phyloP scores from a whole-genome alignment of 2,329 filamentous ascomycete species.

The Aspergillus japonicus region DNA sequence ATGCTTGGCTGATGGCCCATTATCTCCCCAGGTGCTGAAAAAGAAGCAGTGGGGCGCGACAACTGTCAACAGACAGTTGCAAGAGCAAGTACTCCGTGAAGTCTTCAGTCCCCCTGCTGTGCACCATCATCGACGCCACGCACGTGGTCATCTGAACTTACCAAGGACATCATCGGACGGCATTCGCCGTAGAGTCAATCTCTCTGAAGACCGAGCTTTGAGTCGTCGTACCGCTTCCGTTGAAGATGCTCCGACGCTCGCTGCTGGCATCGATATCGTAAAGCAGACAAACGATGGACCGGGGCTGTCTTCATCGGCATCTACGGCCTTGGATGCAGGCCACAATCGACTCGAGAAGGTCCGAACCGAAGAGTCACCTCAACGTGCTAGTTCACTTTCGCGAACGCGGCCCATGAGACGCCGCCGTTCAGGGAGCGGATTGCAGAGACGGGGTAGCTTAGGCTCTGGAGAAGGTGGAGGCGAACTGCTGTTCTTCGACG shows the following conservation, averaged over 20 bases:
- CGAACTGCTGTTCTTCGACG: conserved; percentile 86
- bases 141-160: conserved; percentile 63
- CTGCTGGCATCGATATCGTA: conserved; percentile 30
- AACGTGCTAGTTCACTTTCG: conserved; percentile 36
- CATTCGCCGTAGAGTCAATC: conserved; percentile 32
- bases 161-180: conserved; percentile 47
- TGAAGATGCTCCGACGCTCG: conserved; percentile 22
- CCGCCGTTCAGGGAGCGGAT: conserved; percentile 82
- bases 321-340: conserved; percentile 37
- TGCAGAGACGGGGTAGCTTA: conserved; percentile 74
- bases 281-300: conserved; percentile 26
- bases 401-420: conserved; percentile 49
- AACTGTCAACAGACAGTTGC: conserved; percentile 80
- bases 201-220: conserved; percentile 34
- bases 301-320: conserved; percentile 39
- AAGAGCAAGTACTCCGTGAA: conserved; percentile 89
- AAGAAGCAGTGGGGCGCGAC: conserved; percentile 78
- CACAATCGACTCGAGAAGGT: conserved; percentile 35
- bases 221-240: conserved; percentile 21
- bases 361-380: conserved; percentile 46
- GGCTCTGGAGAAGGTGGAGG: conserved; percentile 67
- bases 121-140: conserved; percentile 72
- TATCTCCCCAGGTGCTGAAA: conserved; percentile 35
- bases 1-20: conserved; percentile 14
- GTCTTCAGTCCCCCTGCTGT: conserved; percentile 84